Evolutionary conservation across 306 rosid species (phyloP), one percentile per base, ranked within the genome.

Genomic region (Lablab purpureus): DNA sequence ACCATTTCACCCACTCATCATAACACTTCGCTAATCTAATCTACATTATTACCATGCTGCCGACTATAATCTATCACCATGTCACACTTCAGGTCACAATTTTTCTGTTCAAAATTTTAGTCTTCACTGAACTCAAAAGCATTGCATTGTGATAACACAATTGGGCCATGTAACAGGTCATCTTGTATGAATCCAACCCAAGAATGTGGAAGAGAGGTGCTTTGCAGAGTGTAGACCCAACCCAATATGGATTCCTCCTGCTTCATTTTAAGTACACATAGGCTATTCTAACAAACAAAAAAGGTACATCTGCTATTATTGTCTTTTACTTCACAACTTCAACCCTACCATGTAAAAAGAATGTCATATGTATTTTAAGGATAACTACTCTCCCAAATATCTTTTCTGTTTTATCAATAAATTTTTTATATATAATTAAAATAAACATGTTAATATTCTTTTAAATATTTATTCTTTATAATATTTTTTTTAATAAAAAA

Each of bases 181-280:
- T 17, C 67, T 32, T 17, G 45, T 17, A 32, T 0, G 15, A 14
- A 28, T 28, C 67, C 67, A 60, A 60, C 67, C 67, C 67, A 60
- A 60, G 3, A 28, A 7, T 0, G 2, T 27, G 13, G 7, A 28
- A 2, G n/a, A 6, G 36, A 58, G 2, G 32, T 60, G 41, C 12
- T 30, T 7, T 12, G 11, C 6, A 14, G 19, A 59, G 36, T 70
- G 8, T 27, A 70, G 60, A 71, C 46, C 75, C 75, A 71, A 47
- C 62, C 75, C 75, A 46, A 46, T 68, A 15, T 68, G 49, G 5
- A 19, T 40, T 37, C 11, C 50, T 40, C 32, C 50, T 18, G 8
- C 27, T 37, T 67, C 10, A 21, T 41, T n/a, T 67, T 40, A 6
- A 67, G 68, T 62, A 63, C 68, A 63, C 45, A 63, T n/a, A 63